Evolutionary conservation across 139 green algal species (phyloP).

Genomic region (Prasinococcaceae sp.): DNA sequence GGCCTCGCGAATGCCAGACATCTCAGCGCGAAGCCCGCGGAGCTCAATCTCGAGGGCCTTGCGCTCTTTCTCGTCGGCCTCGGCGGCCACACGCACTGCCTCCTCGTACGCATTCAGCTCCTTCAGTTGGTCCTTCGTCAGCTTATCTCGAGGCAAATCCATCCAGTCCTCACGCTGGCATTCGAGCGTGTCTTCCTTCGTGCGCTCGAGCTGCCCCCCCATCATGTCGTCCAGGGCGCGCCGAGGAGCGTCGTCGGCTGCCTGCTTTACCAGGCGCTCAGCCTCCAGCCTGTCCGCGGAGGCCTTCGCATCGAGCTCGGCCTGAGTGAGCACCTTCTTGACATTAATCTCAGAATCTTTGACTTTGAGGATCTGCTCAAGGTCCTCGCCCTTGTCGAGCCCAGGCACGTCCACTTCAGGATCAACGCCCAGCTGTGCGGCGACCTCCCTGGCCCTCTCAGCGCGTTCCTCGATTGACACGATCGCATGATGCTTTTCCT

Average conservation of each 20-base stretch:
- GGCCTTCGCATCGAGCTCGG: not conserved
- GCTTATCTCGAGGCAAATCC: not conserved
- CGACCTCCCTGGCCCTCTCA: no score
- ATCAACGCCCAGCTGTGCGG: no score
- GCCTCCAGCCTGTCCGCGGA: no score
- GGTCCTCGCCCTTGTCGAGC: no score
- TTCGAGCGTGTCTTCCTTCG: not conserved
- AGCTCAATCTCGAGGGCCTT: constrained; percentile 9
- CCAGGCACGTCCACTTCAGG: no score
- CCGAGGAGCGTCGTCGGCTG: not conserved
- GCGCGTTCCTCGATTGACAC: no score
- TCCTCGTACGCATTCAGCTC: not conserved
- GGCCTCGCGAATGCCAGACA: not conserved
- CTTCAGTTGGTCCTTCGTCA: not conserved
- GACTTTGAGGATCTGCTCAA: not conserved
- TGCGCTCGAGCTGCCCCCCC: not conserved
- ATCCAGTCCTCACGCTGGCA: constrained; percentile 1
- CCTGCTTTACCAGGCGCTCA: no score
- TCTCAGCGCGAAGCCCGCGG: not conserved
- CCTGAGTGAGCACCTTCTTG: not conserved
- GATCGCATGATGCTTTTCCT: no score
- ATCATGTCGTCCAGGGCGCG: constrained; percentile 1
- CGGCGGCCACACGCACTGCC: not conserved
- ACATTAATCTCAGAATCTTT: not conserved
- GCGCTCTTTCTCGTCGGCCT: not conserved